A percentile compares a stretch with the other conserved stretches of the same genome.
phyloP scores from a whole-genome alignment of 495 filamentous ascomycete genomes.

The Lineolata rhizophorae region DNA sequence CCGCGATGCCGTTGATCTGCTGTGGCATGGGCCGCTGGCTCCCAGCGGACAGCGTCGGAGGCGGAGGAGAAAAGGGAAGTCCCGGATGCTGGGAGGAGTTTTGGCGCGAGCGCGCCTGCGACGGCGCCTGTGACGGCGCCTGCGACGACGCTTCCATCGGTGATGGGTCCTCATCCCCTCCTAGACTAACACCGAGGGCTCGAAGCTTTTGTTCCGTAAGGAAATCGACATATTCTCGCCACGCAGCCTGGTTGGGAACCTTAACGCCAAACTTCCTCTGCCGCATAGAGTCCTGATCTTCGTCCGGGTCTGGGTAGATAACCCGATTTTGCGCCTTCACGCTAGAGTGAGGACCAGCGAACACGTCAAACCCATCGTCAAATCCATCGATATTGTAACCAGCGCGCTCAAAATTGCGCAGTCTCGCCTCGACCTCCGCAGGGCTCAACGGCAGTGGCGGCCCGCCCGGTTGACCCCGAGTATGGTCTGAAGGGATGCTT shows the following conservation, averaged over 20 bases:
- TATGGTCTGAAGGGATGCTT: constrained; percentile 10
- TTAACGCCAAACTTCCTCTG: constrained; percentile 34
- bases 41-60: constrained; percentile 41
- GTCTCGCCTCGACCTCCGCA: constrained; percentile 37
- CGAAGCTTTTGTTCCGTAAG: constrained; percentile 78
- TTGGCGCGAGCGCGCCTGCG: constrained; percentile 38
- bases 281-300: constrained; percentile 30
- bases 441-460: constrained; percentile 34
- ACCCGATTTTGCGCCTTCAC: constrained; percentile 35
- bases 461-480: constrained; percentile 11
- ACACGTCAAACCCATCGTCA: constrained; percentile 13
- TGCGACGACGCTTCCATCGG: no score
- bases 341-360: no score
- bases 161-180: constrained; percentile 37
- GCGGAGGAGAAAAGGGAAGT: constrained; percentile 51
- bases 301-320: constrained; percentile 40
- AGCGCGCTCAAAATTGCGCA: constrained; percentile 46
- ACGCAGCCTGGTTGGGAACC: constrained; percentile 58
- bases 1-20: constrained; percentile 2
- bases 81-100: constrained; percentile 38
- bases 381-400: constrained; percentile 64
- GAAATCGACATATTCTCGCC: constrained; percentile 62
- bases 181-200: constrained; percentile 65
- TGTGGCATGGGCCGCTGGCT: constrained; percentile 23
- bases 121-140: constrained; percentile 20